Evolutionary conservation across 2,329 filamentous ascomycete species (phyloP).

Genomic region (Cercospora sojina): DNA sequence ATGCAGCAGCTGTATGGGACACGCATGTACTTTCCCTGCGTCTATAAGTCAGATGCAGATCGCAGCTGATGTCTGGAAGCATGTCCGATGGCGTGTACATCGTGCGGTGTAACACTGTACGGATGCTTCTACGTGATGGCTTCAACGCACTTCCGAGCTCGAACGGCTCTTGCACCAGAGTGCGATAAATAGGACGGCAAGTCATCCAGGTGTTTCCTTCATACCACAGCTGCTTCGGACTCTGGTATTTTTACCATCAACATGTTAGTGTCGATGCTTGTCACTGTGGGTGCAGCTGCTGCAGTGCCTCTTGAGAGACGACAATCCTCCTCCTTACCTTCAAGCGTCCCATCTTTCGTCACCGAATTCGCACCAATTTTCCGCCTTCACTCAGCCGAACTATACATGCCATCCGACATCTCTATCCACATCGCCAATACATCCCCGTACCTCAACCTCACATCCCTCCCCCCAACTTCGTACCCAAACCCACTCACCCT

Average conservation of each 20-base stretch:
- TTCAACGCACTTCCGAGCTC: background rate
- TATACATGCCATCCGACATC: conserved; percentile 48
- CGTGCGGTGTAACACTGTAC: background rate
- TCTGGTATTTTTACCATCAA: background rate
- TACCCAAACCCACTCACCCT: conserved; percentile 42
- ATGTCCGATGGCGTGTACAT: background rate
- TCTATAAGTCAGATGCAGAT: conserved; percentile 8
- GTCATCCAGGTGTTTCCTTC: background rate
- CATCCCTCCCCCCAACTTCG: background rate
- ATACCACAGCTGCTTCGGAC: background rate
- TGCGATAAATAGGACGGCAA: conserved; percentile 3
- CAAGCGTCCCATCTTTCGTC: conserved; percentile 31
- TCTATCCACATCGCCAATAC: conserved; percentile 44
- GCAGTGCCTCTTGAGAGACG: conserved; percentile 13
- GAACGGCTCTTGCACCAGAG: background rate
- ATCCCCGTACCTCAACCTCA: conserved; percentile 41
- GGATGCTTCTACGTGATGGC: background rate
- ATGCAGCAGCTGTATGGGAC: background rate
- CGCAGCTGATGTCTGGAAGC: conserved; percentile 6
- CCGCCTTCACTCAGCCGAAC: conserved; percentile 46
- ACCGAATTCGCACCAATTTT: conserved; percentile 44
- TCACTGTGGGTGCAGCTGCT: background rate
- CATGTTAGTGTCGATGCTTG: background rate
- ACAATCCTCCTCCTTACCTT: conserved; percentile 10
- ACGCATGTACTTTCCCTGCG: background rate